Evolutionary conservation across 2,329 filamentous ascomycete genomes (phyloP).

Genomic region (Trichoderma sp.): DNA sequence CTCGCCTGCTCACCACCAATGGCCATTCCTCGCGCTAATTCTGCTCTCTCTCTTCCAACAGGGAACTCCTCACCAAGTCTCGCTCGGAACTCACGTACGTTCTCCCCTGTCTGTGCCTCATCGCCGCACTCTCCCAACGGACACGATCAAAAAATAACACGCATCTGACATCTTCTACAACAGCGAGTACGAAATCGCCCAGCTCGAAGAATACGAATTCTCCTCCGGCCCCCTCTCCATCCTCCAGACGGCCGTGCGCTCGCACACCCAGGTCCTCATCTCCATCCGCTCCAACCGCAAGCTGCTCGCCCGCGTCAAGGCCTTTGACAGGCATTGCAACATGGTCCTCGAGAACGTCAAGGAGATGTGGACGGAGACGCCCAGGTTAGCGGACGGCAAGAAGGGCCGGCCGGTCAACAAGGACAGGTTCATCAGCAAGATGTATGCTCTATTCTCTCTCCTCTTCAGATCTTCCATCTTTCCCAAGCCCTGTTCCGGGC

Average conservation of each 20-base stretch:
- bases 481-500: no score
- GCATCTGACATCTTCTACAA: conserved; percentile 21
- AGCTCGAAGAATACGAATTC: conserved; percentile 63
- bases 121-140: conserved; percentile 22
- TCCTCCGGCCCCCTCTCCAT: conserved; percentile 70
- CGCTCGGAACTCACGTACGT: conserved; percentile 89
- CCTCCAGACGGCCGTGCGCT: conserved; percentile 93
- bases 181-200: conserved; percentile 88
- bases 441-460: conserved; percentile 59
- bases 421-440: conserved; percentile 97
- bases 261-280: conserved; percentile 93
- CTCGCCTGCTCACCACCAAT: no score
- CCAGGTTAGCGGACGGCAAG: conserved; percentile 78
- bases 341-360: conserved; percentile 94
- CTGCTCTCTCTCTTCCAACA: conserved; percentile 42
- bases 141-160: conserved; percentile 23
- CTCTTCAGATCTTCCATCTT: no score
- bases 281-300: conserved; percentile 98
- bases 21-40: not conserved
- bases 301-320: conserved; percentile 94
- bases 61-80: conserved; percentile 86
- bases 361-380: conserved; percentile 99
- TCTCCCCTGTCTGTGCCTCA: conserved; percentile 19
- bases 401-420: conserved; percentile 93
- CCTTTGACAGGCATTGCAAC: conserved; percentile 98